phyloP scores from a whole-genome alignment of 768 basidiomycete genomes.

The Leccinum subtestaceum region DNA sequence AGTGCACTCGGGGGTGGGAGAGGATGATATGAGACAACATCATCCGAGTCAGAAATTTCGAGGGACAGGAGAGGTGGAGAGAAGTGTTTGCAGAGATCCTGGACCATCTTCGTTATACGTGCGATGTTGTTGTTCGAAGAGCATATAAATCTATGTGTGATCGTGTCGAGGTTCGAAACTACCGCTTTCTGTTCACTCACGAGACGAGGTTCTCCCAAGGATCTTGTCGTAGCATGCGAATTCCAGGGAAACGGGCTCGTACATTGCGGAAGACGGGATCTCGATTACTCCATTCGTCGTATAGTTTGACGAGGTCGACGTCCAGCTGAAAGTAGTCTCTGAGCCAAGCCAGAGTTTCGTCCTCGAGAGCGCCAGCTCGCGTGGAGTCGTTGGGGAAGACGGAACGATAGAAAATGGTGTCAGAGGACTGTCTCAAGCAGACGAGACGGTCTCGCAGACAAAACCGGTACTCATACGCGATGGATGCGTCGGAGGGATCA shows the following conservation, averaged over 20 bases:
- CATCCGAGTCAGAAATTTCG: constrained; percentile 28
- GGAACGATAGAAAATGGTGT: constrained; percentile 68
- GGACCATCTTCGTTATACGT: constrained; percentile 93
- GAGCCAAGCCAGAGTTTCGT: constrained; percentile 73
- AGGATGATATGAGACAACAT: constrained; percentile 56
- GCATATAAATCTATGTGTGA: constrained; percentile 79
- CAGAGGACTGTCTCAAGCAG: constrained; percentile 70
- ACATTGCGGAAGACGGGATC: constrained; percentile 75
- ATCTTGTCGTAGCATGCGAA: constrained; percentile 86
- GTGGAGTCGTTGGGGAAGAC: constrained; percentile 49
- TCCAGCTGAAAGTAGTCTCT: constrained; percentile 88
- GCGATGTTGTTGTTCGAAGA: constrained; percentile 96
- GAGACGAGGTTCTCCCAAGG: constrained; percentile 95
- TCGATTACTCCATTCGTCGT: constrained; percentile 66
- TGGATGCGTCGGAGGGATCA: constrained; percentile 13
- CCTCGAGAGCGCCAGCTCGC: constrained; percentile 41
- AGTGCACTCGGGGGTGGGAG: constrained; percentile 81
- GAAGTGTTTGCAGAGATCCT: constrained; percentile 73
- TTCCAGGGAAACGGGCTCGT: constrained; percentile 68
- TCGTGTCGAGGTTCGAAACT: constrained; percentile 10
- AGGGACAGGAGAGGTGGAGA: constrained; percentile 65
- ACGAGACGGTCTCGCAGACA: constrained; percentile 82
- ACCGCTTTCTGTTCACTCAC: constrained; percentile 47
- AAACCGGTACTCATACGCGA: constrained; percentile 69
- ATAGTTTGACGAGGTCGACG: constrained; percentile 66